Evolutionary conservation across 2,329 filamentous ascomycete genomes (phyloP), one percentile per base, ranked within the genome.

Genomic region (Cercospora berteroae): DNA sequence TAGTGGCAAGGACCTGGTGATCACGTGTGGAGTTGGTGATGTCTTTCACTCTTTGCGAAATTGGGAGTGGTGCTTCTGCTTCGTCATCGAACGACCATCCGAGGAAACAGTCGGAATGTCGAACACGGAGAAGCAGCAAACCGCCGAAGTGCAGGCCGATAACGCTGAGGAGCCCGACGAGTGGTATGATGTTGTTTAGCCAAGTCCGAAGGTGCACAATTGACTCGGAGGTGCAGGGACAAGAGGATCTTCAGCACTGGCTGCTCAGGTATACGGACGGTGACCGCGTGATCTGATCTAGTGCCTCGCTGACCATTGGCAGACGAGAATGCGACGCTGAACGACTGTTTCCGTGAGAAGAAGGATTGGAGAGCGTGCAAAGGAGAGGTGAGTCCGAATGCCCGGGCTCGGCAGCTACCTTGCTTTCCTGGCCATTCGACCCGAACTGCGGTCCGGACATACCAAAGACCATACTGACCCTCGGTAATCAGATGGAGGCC

Each of bases 221-320:
- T 55, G 61, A 60, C 61, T 69, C 33, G 68, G 58, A 65, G 65
- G 69, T 60, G 56, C 78, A 98, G 94, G 94, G 94, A 98, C 83
- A 94, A 97, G 86, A 87, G 95, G 77, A 98, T 98, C 80, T 96
- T 93, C 83, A 97, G 93, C 83, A 98, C 94, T 2, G 95, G 94
- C 67, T 98, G 94, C 77, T 88, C 93, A 80, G 89, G 94, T 96
- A 82, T 77, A 82, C 63, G 2, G 20, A 6, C 25, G 12, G 23
- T 7, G 12, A 18, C 18, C 16, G 6, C 1, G 16, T 6, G 16
- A 13, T 13, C 5, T 48, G 9, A 10, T 44, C 16, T 23, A 36
- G 23, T 16, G 18, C 8, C 25, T 52, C 10, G 61, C 63, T 73
- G 42, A 68, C 29, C 16, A 23, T 59, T 2, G 39, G 56, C 72